Evolutionary conservation across 2,329 filamentous ascomycete species (phyloP).

Genomic region (Dactylellina haptotyla): DNA sequence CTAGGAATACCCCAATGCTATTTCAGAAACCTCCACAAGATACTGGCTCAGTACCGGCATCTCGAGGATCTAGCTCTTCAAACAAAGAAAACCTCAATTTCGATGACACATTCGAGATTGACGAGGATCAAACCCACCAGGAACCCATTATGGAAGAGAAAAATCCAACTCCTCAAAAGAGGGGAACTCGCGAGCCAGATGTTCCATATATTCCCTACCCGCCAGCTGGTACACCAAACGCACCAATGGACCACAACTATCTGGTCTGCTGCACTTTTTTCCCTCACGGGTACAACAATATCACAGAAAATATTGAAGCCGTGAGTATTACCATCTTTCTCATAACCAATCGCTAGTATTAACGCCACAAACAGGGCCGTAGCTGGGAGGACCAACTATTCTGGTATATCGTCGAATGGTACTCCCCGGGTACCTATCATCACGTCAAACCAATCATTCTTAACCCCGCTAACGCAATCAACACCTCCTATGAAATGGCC

Average conservation of each 20-base stretch:
- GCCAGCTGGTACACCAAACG: background rate
- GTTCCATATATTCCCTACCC: too few species aligned
- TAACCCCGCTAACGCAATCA: conserved; percentile 59
- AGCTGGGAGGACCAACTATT: conserved; percentile 32
- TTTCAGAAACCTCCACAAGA: background rate
- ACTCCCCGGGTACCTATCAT: conserved; percentile 9
- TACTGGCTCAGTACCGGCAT: background rate
- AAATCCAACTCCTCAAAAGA: too few species aligned
- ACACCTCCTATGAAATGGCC: conserved; percentile 10
- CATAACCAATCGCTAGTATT: background rate
- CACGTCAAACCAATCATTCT: background rate
- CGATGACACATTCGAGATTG: too few species aligned
- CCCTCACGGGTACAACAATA: conserved; percentile 6
- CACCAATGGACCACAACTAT: background rate
- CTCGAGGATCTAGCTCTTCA: background rate
- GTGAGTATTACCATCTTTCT: conserved; percentile 3
- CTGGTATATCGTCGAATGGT: conserved; percentile 28
- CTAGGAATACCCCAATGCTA: background rate
- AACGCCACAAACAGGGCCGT: background rate
- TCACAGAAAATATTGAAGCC: conserved; percentile 4
- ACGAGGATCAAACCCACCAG: too few species aligned
- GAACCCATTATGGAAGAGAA: too few species aligned
- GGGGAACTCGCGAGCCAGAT: too few species aligned
- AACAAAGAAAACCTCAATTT: background rate
- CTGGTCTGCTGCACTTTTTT: conserved; percentile 24